Percentiles rank a stretch among this genome's conserved stretches.
phyloP scores from a whole-genome alignment of 768 basidiomycete genomes.

The Boletus pseudo-olivaceus region DNA sequence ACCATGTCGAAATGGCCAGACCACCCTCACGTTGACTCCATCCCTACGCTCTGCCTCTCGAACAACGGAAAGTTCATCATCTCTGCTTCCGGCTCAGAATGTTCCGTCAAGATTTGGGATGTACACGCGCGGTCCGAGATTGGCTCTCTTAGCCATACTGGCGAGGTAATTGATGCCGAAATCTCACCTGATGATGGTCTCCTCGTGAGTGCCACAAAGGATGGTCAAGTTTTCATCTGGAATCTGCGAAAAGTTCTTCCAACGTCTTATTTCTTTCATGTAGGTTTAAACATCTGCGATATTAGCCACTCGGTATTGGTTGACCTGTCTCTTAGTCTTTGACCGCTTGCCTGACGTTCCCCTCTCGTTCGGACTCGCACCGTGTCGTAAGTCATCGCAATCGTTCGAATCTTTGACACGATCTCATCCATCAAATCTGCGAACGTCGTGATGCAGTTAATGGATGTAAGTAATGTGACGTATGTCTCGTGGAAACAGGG shows the following conservation, averaged over 20 bases:
- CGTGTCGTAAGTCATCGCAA: constrained; percentile 5
- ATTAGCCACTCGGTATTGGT: background rate
- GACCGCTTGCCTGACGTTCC: background rate
- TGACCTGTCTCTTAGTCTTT: constrained; percentile 4
- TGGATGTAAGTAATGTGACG: constrained; percentile 4
- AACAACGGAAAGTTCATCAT: constrained; percentile 20
- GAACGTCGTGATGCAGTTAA: constrained; percentile 7
- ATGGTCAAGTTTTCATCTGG: constrained; percentile 14
- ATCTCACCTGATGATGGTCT: constrained; percentile 15
- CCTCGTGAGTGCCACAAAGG: constrained; percentile 4
- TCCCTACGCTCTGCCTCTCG: constrained; percentile 17
- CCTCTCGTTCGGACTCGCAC: background rate
- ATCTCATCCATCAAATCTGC: background rate
- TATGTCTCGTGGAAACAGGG: constrained; percentile 10
- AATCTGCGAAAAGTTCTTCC: constrained; percentile 11
- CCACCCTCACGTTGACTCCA: constrained; percentile 10
- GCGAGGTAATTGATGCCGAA: constrained; percentile 10
- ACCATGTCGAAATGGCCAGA: constrained; percentile 2
- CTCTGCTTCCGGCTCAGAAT: constrained; percentile 17
- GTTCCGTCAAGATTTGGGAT: constrained; percentile 19
- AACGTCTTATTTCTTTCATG: constrained; percentile 8
- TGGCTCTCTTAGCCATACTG: constrained; percentile 2
- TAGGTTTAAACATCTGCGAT: background rate
- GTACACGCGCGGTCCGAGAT: constrained; percentile 2
- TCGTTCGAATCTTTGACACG: background rate